Evolutionary conservation across 2,329 filamentous ascomycete species (phyloP).

Genomic region (Microdochium nivale): DNA sequence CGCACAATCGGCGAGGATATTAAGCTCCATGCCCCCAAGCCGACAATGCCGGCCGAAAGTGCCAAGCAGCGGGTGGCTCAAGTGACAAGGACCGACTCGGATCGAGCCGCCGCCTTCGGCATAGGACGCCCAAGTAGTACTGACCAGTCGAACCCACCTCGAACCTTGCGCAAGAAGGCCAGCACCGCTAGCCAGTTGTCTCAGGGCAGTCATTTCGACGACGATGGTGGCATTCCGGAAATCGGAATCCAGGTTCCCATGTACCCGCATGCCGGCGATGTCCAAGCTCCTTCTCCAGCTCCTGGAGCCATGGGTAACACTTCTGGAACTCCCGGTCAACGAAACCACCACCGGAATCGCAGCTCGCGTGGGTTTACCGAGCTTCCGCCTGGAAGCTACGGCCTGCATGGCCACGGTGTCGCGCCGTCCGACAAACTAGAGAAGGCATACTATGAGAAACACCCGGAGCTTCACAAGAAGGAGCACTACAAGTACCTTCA

Average conservation of each 20-base stretch:
- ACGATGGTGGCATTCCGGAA: conserved; percentile 84
- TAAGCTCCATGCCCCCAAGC: conserved; percentile 81
- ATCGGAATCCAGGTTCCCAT: conserved; percentile 91
- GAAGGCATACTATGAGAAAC: conserved; percentile 86
- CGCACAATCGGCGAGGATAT: conserved; percentile 72
- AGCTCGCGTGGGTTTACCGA: conserved; percentile 63
- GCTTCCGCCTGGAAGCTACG: conserved; percentile 80
- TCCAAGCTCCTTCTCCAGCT: conserved; percentile 85
- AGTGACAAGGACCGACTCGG: conserved; percentile 89
- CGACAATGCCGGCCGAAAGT: conserved; percentile 71
- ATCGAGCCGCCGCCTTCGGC: conserved; percentile 74
- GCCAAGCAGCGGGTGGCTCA: conserved; percentile 75
- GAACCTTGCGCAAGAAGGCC: conserved; percentile 53
- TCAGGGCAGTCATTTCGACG: conserved; percentile 47
- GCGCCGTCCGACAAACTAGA: conserved; percentile 73
- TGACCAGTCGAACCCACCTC: conserved; percentile 39
- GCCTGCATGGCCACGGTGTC: conserved; percentile 80
- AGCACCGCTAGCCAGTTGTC: conserved; percentile 45
- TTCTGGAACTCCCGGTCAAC: conserved; percentile 27
- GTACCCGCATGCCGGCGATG: conserved; percentile 86
- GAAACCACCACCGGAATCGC: conserved; percentile 59
- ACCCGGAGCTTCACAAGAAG: conserved; percentile 72
- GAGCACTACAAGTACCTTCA: conserved; percentile 53
- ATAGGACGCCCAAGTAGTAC: conserved; percentile 59
- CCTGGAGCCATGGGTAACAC: conserved; percentile 34